Evolutionary conservation across 2,329 filamentous ascomycete species (phyloP).

Genomic region (Arthrobotrys pseudoclavata): DNA sequence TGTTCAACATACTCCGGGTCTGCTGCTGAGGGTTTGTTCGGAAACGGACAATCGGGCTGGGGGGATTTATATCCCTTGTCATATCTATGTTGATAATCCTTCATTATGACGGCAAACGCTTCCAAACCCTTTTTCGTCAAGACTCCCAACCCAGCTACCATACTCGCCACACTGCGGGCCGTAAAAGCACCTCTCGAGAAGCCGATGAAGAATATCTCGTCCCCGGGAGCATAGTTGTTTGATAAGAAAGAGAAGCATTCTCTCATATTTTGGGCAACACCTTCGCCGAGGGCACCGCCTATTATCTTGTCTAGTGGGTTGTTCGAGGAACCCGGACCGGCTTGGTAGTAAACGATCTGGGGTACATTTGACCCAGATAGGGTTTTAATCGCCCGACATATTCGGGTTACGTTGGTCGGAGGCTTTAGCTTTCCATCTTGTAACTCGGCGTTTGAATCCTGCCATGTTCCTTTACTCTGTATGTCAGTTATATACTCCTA

Average conservation of each 20-base stretch:
- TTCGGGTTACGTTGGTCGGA: slow-evolving; percentile 72
- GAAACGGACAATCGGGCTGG: slow-evolving; percentile 46
- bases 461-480: slow-evolving; percentile 61
- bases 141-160: slow-evolving; percentile 70
- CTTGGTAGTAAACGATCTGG: slow-evolving; percentile 75
- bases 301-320: slow-evolving; percentile 41
- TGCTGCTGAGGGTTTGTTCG: slow-evolving; percentile 40
- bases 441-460: slow-evolving; percentile 61
- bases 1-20: slow-evolving; percentile 51
- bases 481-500: slow-evolving; percentile 4
- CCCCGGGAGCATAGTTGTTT: slow-evolving; percentile 73
- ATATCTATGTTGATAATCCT: slow-evolving; percentile 66
- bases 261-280: slow-evolving; percentile 68
- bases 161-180: slow-evolving; percentile 71
- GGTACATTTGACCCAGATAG: slow-evolving; percentile 70
- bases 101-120: slow-evolving; percentile 72
- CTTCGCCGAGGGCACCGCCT: slow-evolving; percentile 62
- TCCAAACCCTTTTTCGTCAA: slow-evolving; percentile 71
- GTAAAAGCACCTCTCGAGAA: slow-evolving; percentile 75
- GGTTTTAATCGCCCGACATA: slow-evolving; percentile 72
- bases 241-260: slow-evolving; percentile 76
- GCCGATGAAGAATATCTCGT: slow-evolving; percentile 72
- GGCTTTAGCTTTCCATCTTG: slow-evolving; percentile 57
- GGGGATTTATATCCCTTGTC: slow-evolving; percentile 53
- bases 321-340: slow-evolving; percentile 70